These are phyloP conservation scores for Warburgia ugandensis DNA, from an alignment of 164 flowering plant genomes.

Conservation along the genomic window DNA sequence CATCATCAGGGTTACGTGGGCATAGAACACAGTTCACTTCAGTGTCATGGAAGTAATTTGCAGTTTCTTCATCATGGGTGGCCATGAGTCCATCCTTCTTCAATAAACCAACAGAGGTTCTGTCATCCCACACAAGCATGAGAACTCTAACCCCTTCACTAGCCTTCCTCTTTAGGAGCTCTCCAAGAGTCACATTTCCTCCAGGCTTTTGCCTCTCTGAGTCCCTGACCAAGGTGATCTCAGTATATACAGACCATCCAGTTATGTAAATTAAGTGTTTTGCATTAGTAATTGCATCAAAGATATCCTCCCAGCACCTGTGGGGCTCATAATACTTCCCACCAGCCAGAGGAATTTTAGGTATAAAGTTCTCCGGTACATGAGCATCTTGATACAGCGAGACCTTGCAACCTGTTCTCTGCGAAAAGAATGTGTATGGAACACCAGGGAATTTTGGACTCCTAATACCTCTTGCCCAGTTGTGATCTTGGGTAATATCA, in stretches of 20 bases:
- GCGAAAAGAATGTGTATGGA: slow-evolving; percentile 61
- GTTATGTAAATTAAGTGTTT: slow-evolving; percentile 67
- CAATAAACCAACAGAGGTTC: slow-evolving; percentile 50
- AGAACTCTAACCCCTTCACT: slow-evolving; percentile 70
- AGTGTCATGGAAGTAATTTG: slow-evolving; percentile 34
- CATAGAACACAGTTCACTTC: slow-evolving; percentile 63
- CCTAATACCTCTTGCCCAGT: slow-evolving; percentile 48
- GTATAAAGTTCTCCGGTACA: slow-evolving; percentile 46
- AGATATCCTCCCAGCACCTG: slow-evolving; percentile 75
- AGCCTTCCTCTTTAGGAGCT: slow-evolving; percentile 68
- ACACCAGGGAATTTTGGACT: slow-evolving; percentile 56
- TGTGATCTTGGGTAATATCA: slow-evolving; percentile 29
- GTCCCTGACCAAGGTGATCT: slow-evolving; percentile 59
- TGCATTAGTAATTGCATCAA: slow-evolving; percentile 64
- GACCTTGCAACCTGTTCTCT: slow-evolving; percentile 52
- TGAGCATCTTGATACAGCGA: slow-evolving; percentile 76
- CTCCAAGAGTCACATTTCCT: slow-evolving; percentile 56
- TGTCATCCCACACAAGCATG: slow-evolving; percentile 86
- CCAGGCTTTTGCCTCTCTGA: slow-evolving; percentile 44
- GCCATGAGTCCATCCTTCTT: slow-evolving; percentile 71
- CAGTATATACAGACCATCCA: slow-evolving; percentile 74
- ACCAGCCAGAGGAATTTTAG: slow-evolving; percentile 45
- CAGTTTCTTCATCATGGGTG: slow-evolving; percentile 76
- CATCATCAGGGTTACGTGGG: slow-evolving; percentile 68
- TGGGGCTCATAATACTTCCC: slow-evolving; percentile 52